Conservation (phyloP, 495 filamentous ascomycete species). For the Friedmanniomyces simplex region DNA sequence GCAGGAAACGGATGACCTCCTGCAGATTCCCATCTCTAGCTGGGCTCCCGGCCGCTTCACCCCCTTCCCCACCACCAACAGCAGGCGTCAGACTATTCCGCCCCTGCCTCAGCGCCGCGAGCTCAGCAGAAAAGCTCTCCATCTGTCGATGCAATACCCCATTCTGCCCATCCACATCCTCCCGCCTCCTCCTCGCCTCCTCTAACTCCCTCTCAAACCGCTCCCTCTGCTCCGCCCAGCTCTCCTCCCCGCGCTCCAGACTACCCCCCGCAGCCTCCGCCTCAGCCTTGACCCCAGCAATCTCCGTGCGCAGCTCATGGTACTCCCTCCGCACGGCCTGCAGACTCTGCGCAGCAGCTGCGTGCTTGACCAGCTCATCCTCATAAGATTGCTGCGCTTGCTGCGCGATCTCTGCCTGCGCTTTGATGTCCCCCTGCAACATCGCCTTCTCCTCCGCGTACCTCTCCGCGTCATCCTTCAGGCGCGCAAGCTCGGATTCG, state of each 20-base stretch:
- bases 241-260: slow-evolving; percentile 69
- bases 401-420: slow-evolving; percentile 84
- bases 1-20: slow-evolving; percentile 78
- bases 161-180: slow-evolving; percentile 77
- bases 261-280: slow-evolving; percentile 70
- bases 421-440: slow-evolving; percentile 81
- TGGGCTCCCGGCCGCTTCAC: slow-evolving; percentile 28
- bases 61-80: background rate
- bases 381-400: slow-evolving; percentile 94
- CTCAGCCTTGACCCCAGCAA: slow-evolving; percentile 59
- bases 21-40: slow-evolving; percentile 51
- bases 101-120: slow-evolving; percentile 63
- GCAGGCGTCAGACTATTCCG: slow-evolving; percentile 29
- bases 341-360: slow-evolving; percentile 74
- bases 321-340: slow-evolving; percentile 67
- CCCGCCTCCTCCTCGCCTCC: slow-evolving; percentile 64
- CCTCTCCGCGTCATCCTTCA: slow-evolving; percentile 78
- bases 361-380: slow-evolving; percentile 83
- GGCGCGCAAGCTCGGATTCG: slow-evolving; percentile 62
- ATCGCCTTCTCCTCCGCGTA: slow-evolving; percentile 64
- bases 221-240: slow-evolving; percentile 71
- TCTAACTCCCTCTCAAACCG: slow-evolving; percentile 72
- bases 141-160: slow-evolving; percentile 79
- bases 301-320: slow-evolving; percentile 67
- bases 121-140: slow-evolving; percentile 68